Evolutionary conservation across 2,329 filamentous ascomycete genomes (phyloP), one percentile per base, ranked within the genome.

Genomic region (Orbilia oligospora): DNA sequence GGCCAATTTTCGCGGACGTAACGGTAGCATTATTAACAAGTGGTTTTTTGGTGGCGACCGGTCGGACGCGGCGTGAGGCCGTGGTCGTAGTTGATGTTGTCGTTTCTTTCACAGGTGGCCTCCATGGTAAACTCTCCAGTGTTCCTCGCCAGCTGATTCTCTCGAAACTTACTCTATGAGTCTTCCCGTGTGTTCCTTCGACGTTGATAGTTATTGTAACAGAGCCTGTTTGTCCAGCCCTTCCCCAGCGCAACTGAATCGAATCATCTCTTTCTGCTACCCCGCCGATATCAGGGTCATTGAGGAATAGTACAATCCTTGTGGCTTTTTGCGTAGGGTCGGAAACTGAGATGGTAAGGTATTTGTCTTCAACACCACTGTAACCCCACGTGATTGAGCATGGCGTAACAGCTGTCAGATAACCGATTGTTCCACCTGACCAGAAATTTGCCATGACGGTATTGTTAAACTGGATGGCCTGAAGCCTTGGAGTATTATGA

Each of bases 261-360:
- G 73, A 53, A 84, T 89, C 36, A 87, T 88, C 14, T 85, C 89
- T 83, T 80, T 85, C 9, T 87, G 87, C 58, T 87, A 87, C 6
- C 87, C 85, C 22, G 86, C 87, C 82, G 89, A 89, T 84, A 88
- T 87, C 84, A 86, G 87, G 81, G 86, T 88, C 22, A 87, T 86
- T 81, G 88, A 86, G 83, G 82, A 81, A 78, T 12, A 75, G 53
- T 14, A 75, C 69, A n/a, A 75, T 8, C 36, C 69, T 69, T 18
- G 69, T 69, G 5, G 71, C 65, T 49, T 51, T 70, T 18, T 75
- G 76, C 33, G 76, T 68, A 27, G 71, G 70, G 44, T 76, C 68
- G 30, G 76, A 80, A 5, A 76, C 44, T 1, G 76, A 80, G 6
- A 76, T 55, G 18, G 76, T 75, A 10, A 71, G 24, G 41, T 71